Conservation (phyloP, 225 moss, liverwort and hornwort species). For the Climacium dendroides region DNA sequence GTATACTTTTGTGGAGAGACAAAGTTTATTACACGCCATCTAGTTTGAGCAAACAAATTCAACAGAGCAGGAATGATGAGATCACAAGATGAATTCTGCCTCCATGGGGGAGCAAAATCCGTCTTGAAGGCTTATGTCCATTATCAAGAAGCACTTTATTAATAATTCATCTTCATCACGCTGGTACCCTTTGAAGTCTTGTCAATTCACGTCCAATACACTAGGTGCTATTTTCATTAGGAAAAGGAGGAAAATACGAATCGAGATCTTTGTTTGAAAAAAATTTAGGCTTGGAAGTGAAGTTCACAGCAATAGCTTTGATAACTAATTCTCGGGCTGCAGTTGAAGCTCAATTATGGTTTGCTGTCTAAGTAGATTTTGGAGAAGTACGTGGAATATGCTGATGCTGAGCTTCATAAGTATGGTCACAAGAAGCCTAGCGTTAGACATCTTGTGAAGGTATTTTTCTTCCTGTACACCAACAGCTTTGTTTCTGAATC, state of each 20-base stretch:
- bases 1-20: slow-evolving; percentile 43
- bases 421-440: slow-evolving; percentile 51
- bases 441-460: slow-evolving; percentile 77
- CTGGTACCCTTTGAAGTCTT: background rate
- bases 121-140: background rate
- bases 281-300: background rate
- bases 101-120: background rate
- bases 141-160: background rate
- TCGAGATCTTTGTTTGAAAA: background rate
- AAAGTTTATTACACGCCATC: background rate
- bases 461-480: background rate
- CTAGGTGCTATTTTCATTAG: background rate
- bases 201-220: background rate
- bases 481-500: background rate
- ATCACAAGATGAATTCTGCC: background rate
- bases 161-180: background rate
- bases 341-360: background rate
- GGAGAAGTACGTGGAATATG: slow-evolving; percentile 78
- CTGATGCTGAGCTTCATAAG: slow-evolving; percentile 66
- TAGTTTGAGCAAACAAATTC: background rate
- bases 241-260: background rate
- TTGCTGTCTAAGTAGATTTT: slow-evolving; percentile 38
- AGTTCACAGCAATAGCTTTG: background rate
- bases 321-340: background rate
- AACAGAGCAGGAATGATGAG: background rate